phyloP scores from a whole-genome alignment of 345 rosid species.

The Nephelium lappaceum region DNA sequence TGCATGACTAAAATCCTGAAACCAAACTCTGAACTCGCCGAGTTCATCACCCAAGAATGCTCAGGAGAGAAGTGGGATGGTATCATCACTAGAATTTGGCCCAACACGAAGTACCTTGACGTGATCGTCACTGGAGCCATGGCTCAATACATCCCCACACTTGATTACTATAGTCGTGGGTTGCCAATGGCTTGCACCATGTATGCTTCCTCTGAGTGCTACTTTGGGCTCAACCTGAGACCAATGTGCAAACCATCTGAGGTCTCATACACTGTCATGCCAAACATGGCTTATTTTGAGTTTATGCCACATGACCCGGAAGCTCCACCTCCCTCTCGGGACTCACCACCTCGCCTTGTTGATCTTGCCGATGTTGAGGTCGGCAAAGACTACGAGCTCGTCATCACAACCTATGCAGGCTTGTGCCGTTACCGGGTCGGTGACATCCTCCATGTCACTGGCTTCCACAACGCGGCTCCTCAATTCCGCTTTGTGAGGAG shows the following conservation, averaged over 20 bases:
- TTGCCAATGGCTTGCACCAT: slow-evolving; percentile 86
- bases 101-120: slow-evolving; percentile 82
- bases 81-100: slow-evolving; percentile 79
- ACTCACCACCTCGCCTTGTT: slow-evolving; percentile 48
- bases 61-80: slow-evolving; percentile 64
- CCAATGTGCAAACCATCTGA: slow-evolving; percentile 86
- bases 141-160: slow-evolving; percentile 94
- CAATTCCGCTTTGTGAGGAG: slow-evolving; percentile 77
- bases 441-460: slow-evolving; percentile 78
- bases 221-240: slow-evolving; percentile 76
- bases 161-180: slow-evolving; percentile 79
- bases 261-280: slow-evolving; percentile 88
- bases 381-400: slow-evolving; percentile 82
- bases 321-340: slow-evolving; percentile 15
- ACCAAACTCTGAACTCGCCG: slow-evolving; percentile 64
- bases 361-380: slow-evolving; percentile 73
- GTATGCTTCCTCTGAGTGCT: slow-evolving; percentile 97
- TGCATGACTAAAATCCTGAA: slow-evolving; percentile 55
- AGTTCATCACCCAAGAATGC: slow-evolving; percentile 54
- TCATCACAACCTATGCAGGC: slow-evolving; percentile 81
- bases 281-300: slow-evolving; percentile 92
- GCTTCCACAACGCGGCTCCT: slow-evolving; percentile 75
- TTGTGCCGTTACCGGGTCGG: slow-evolving; percentile 84
- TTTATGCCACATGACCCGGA: slow-evolving; percentile 50
- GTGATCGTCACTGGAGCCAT: slow-evolving; percentile 95